Conservation (phyloP, 306 rosid species). For the Lupinus albus region DNA sequence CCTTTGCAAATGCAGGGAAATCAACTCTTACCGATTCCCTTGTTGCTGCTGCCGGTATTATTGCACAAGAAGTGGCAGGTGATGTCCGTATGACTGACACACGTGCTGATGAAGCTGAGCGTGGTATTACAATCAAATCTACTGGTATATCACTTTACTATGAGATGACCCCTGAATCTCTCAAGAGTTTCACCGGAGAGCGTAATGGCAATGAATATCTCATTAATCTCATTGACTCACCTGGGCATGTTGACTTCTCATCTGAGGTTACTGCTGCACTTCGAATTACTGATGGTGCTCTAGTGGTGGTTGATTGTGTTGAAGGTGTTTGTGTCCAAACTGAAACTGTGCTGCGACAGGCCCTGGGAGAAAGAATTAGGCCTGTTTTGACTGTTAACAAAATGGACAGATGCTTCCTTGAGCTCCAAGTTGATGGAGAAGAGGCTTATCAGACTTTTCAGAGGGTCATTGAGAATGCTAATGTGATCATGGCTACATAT, state of each 20-base stretch:
- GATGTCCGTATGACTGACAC: slow-evolving; percentile 97
- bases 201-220: slow-evolving; percentile 82
- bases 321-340: slow-evolving; percentile 97
- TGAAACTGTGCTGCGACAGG: slow-evolving; percentile 88
- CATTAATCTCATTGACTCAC: slow-evolving; percentile 91
- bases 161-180: slow-evolving; percentile 62
- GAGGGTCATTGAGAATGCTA: slow-evolving; percentile 91
- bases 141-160: slow-evolving; percentile 95
- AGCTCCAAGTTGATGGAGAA: slow-evolving; percentile 94
- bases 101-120: slow-evolving; percentile 91
- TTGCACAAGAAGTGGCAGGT: slow-evolving; percentile 90
- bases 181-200: slow-evolving; percentile 70
- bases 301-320: slow-evolving; percentile 89
- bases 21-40: slow-evolving; percentile 90
- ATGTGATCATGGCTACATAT: slow-evolving; percentile 94
- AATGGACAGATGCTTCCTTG: slow-evolving; percentile 98
- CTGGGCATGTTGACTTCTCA: slow-evolving; percentile 89
- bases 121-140: slow-evolving; percentile 92
- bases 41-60: slow-evolving; percentile 96
- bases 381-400: slow-evolving; percentile 88
- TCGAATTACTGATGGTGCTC: slow-evolving; percentile 91
- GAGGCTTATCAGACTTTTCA: slow-evolving; percentile 83
- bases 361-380: slow-evolving; percentile 87
- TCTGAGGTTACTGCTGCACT: slow-evolving; percentile 98
- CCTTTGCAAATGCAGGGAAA: slow-evolving; percentile 51